Evolutionary conservation across 2,329 filamentous ascomycete species (phyloP), one percentile per base, ranked within the genome.

Genomic region (Colletotrichum incanum): DNA sequence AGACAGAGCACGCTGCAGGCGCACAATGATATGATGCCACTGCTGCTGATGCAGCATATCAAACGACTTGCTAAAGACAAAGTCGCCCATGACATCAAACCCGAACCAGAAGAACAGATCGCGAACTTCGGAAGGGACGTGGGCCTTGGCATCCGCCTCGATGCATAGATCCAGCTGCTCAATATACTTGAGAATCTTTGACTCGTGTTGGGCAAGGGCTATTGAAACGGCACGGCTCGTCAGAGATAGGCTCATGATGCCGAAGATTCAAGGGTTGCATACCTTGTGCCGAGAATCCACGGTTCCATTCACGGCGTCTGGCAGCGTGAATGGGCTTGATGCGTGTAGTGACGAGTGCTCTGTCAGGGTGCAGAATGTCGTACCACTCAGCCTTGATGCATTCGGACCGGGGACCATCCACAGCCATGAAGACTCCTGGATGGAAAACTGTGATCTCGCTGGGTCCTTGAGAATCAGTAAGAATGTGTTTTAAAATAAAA

Each of bases 61-160:
- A 66, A 84, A 84, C 0, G 80, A 78, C 67, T 80, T 78, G 28
- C 79, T 78, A 62, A 84, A 80, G 5, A 78, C 75, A 18, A 84
- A 74, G 37, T 82, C 79, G 3, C 81, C 80, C 77, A 84, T 83
- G 47, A 81, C 75, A 43, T 82, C 78, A 11, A 79, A 79, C 2
- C 73, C 74, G 23, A 81, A 78, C 78, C 78, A 80, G 64, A 76
- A 77, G 28, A 79, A 73, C 1, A 75, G 66, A 41, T 76, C 68
- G 16, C 75, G 72, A 26, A 77, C 61, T 41, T 76, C 72, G 0
- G 73, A 74, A 14, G 71, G 26, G 26, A 65, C 49, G 31, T 67
- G 56, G 8, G 49, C 50, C 59, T 73, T 70, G 55, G 67, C 68
- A 61, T 76, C 67, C 31, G 58, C 66, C 52, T 75, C 69, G 54